Evolutionary conservation across 2,329 filamentous ascomycete species (phyloP), one percentile per base, ranked within the genome.

Genomic region (Diplocarpon rosae): DNA sequence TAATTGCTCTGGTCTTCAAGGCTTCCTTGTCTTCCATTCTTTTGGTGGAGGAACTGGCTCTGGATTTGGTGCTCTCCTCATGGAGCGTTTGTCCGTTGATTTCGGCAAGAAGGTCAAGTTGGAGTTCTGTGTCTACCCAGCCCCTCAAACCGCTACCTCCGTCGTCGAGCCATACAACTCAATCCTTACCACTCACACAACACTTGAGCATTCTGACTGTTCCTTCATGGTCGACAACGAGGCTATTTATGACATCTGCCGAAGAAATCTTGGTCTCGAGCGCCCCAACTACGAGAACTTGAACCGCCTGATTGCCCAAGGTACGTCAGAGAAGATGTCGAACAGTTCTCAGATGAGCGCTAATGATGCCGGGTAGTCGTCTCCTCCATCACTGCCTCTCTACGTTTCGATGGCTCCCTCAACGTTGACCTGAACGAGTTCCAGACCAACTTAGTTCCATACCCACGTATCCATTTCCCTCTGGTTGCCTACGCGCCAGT

Each of bases 61-160:
- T 60, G 92, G 92, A 65, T 98, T 98, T 69, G 92, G 92, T 71
- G 92, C 92, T 62, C 81, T 98, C 58, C 76, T 98, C 61, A 94
- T 98, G 88, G 92, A 98, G 76, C 90, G 92, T 66, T 81, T 98
- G 52, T 96, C 92, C 30, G 86, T 95, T 63, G 92, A 98, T 72
- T 98, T 95, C 66, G 90, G 92, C 75, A 98, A 98, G 83, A 98
- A 98, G 83, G 93, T 85, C 79, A 98, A 98, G 83, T 80, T 98
- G 54, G 92, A 98, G 72, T 98, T 98, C 78, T 95, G 88, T 63
- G 89, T 98, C 64, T 98, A 98, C 75, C 92, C 92, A 63, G 89
- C 92, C 58, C 92, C 92, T 49, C 89, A 95, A 74, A 92, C 92
- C 57, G 87, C 90, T 59, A 95, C 90, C 62, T 93, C 92, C 36